Evolutionary conservation across 306 rosid genomes (phyloP).

Genomic region (Vigna angularis): DNA sequence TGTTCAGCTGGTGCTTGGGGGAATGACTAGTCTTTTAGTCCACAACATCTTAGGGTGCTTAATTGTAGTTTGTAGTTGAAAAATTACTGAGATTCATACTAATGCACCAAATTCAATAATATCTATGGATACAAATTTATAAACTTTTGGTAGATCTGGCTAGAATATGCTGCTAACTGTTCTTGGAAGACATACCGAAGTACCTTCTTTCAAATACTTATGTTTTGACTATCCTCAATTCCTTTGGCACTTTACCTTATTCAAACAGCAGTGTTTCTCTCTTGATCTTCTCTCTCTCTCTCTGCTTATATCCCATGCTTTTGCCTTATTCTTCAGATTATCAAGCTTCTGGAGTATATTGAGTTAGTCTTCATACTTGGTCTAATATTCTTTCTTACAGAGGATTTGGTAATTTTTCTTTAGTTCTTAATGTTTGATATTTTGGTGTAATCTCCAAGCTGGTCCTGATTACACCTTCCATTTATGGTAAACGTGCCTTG

Average conservation of each 20-base stretch:
- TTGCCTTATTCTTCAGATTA: constrained; percentile 23
- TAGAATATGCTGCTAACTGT: constrained; percentile 30
- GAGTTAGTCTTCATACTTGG: constrained; percentile 15
- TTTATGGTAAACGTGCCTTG: not conserved
- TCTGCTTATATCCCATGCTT: constrained; percentile 17
- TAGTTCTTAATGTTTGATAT: constrained; percentile 12
- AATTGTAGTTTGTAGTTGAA: constrained; percentile 32
- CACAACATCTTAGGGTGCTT: constrained; percentile 2
- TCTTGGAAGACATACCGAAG: constrained; percentile 10
- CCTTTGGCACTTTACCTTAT: constrained; percentile 5
- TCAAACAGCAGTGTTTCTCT: constrained; percentile 17
- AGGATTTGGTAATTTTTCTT: constrained; percentile 22
- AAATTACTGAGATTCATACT: constrained; percentile 27
- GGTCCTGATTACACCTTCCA: not conserved
- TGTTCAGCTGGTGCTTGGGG: constrained; percentile 15
- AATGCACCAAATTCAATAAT: constrained; percentile 41
- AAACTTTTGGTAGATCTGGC: constrained; percentile 44
- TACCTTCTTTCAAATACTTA: not conserved
- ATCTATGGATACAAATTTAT: constrained; percentile 14
- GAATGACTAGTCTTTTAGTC: constrained; percentile 14
- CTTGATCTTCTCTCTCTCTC: constrained; percentile 39
- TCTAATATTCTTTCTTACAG: constrained; percentile 1
- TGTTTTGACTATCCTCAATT: constrained; percentile 19
- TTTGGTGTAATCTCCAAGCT: not conserved
- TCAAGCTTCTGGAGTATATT: constrained; percentile 3